Evolutionary conservation across 1,284 basidiomycete species (phyloP).

Genomic region (Austroboletus olivaceoglutinosus): DNA sequence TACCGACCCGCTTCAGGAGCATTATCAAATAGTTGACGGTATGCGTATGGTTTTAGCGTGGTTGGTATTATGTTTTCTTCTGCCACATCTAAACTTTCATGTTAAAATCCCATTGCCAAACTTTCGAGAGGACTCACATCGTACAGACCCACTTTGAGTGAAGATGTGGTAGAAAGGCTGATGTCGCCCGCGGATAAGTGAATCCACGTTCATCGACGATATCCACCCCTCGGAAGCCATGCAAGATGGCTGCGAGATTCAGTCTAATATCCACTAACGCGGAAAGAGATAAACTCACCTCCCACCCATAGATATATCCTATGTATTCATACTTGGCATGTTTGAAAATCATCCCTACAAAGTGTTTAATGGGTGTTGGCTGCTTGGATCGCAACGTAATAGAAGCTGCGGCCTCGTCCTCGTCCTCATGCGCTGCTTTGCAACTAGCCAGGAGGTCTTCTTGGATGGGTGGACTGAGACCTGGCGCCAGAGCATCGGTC

Average conservation of each 20-base stretch:
- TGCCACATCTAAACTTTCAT: conserved; percentile 36
- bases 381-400: conserved; percentile 29
- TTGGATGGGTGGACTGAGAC: conserved; percentile 21
- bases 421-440: conserved; percentile 30
- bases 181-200: conserved; percentile 39
- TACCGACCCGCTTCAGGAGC: conserved; percentile 30
- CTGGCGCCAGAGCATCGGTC: conserved; percentile 24
- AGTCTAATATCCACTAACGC: not conserved
- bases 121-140: conserved; percentile 38
- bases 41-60: conserved; percentile 21
- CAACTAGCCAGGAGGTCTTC: conserved; percentile 25
- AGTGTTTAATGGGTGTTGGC: conserved; percentile 36
- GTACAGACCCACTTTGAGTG: conserved; percentile 37
- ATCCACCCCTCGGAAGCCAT: conserved; percentile 46
- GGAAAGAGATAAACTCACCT: conserved; percentile 37
- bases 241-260: conserved; percentile 40
- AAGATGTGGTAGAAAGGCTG: conserved; percentile 55
- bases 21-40: conserved; percentile 23
- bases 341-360: conserved; percentile 52
- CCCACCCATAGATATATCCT: conserved; percentile 54
- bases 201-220: conserved; percentile 42
- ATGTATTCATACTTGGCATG: conserved; percentile 44
- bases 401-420: conserved; percentile 32
- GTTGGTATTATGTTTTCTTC: conserved; percentile 41
- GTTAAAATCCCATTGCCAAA: conserved; percentile 3